Evolutionary conservation across 257 asterid species (phyloP).

Genomic region (Mentha longifolia): DNA sequence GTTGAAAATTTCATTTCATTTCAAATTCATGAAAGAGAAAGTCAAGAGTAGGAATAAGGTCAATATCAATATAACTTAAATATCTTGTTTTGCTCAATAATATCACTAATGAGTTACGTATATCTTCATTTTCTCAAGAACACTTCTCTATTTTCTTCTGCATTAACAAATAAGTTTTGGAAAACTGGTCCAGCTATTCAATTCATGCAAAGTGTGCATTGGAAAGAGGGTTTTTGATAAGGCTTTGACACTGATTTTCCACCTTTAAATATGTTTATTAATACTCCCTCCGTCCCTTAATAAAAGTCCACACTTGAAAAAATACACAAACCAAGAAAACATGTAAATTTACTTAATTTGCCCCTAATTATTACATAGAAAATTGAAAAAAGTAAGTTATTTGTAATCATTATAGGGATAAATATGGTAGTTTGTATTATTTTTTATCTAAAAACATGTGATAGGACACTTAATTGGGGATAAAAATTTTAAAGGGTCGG

Average conservation of each 20-base stretch:
- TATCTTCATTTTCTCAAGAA: too few relatives aligned
- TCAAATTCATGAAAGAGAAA: constrained; percentile 13
- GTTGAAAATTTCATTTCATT: constrained; percentile 15
- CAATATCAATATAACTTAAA: constrained; percentile 4
- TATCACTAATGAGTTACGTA: neutral
- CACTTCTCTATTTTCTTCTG: neutral
- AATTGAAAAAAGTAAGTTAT: too few relatives aligned
- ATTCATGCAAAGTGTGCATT: constrained; percentile 29
- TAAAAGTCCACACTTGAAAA: too few relatives aligned
- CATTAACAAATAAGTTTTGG: neutral
- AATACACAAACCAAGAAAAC: too few relatives aligned
- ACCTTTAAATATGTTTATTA: constrained; percentile 29
- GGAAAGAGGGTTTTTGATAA: constrained; percentile 35
- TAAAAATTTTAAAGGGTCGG: too few relatives aligned
- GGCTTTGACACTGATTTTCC: constrained; percentile 27
- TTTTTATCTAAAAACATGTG: too few relatives aligned
- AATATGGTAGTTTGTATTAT: too few relatives aligned
- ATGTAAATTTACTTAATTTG: too few relatives aligned
- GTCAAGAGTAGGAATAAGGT: constrained; percentile 26
- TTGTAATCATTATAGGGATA: too few relatives aligned
- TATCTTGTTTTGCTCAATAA: neutral
- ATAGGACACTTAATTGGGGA: too few relatives aligned
- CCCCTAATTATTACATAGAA: too few relatives aligned
- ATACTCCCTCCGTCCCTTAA: too few relatives aligned
- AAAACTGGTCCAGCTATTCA: constrained; percentile 30